Conservation (phyloP, 768 basidiomycete species). For the Exidia glandulosa region DNA sequence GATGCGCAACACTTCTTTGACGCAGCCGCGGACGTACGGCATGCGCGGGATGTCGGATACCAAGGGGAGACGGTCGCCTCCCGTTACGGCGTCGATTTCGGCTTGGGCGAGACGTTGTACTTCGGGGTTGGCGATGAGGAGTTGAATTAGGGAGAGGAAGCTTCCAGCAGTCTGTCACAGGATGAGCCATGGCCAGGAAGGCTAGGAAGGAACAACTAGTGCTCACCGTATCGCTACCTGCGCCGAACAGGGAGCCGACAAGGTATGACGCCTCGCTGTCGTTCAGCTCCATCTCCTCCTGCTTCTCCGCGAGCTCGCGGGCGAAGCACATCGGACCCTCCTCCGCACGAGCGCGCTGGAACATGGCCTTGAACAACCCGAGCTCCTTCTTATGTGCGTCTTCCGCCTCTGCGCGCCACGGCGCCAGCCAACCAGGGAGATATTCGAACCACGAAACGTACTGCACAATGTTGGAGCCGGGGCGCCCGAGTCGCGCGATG, state of each 20-base stretch:
- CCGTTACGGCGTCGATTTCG: constrained; percentile 43
- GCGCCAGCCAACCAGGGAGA: constrained; percentile 40
- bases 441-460: constrained; percentile 15
- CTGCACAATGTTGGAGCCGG: constrained; percentile 26
- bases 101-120: constrained; percentile 40
- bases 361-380: constrained; percentile 40
- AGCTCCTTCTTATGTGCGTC: constrained; percentile 47
- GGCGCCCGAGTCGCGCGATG: constrained; percentile 7
- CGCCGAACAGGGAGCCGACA: constrained; percentile 54
- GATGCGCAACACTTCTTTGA: constrained; percentile 32
- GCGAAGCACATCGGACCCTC: constrained; percentile 33
- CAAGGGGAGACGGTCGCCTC: constrained; percentile 29
- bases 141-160: constrained; percentile 44
- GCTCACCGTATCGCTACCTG: constrained; percentile 52
- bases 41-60: constrained; percentile 28
- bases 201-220: too few relatives aligned
- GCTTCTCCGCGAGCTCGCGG: constrained; percentile 46
- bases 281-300: constrained; percentile 40
- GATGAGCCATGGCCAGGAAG: background rate
- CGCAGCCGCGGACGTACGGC: constrained; percentile 29
- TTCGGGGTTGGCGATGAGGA: constrained; percentile 43
- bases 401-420: constrained; percentile 46
- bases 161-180: constrained; percentile 38
- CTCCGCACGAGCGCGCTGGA: constrained; percentile 32
- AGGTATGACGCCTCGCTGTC: constrained; percentile 52